phyloP scores from a whole-genome alignment of 257 asterid species.

The Primulina eburnea region DNA sequence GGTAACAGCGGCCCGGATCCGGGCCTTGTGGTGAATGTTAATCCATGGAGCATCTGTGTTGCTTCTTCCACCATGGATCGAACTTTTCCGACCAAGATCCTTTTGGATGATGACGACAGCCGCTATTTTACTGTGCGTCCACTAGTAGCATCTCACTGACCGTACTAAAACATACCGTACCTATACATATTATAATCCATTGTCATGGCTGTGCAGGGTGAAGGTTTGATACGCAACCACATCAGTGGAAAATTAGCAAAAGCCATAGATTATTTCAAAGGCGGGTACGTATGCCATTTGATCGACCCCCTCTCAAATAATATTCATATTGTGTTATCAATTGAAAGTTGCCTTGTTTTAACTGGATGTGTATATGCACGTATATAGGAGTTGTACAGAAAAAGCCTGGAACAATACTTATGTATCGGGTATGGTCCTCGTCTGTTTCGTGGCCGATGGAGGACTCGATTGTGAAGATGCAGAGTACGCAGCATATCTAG shows the following conservation, averaged over 20 bases:
- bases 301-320: not conserved
- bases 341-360: too few species aligned
- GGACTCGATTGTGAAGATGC: constrained; percentile 30
- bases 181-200: not conserved
- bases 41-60: constrained; percentile 62
- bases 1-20: constrained; percentile 63
- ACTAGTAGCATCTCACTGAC: too few species aligned
- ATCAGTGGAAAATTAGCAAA: constrained; percentile 35
- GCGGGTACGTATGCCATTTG: constrained; percentile 42
- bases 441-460: constrained; percentile 46
- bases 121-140: not conserved
- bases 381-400: constrained; percentile 32
- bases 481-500: constrained; percentile 32
- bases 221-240: constrained; percentile 38
- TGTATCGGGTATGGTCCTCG: constrained; percentile 36
- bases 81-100: constrained; percentile 44
- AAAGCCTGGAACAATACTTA: constrained; percentile 27
- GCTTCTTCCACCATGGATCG: constrained; percentile 58
- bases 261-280: constrained; percentile 29
- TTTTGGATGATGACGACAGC: constrained; percentile 27
- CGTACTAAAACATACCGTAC: too few species aligned
- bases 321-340: too few species aligned
- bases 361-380: not conserved
- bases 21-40: constrained; percentile 39
- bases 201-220: constrained; percentile 42